Conservation (phyloP, 306 rosid species). For the Lathyrus oleraceus region DNA sequence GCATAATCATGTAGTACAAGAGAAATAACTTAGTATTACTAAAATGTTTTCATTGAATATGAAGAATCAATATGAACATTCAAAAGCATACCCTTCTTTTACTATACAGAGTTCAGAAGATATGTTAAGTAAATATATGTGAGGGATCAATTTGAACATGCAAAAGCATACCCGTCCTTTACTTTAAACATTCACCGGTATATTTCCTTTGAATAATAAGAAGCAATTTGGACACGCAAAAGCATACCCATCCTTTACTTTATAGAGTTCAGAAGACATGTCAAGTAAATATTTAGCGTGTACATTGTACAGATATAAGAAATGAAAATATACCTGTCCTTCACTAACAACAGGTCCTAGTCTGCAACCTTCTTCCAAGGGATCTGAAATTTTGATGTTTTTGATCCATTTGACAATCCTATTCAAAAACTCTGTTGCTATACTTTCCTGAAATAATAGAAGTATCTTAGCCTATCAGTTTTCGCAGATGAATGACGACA, state of each 20-base stretch:
- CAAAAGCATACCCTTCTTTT: constrained; percentile 18
- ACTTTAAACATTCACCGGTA: constrained; percentile 1
- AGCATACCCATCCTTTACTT: constrained; percentile 14
- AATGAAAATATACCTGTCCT: constrained; percentile 66
- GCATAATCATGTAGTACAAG: constrained; percentile 23
- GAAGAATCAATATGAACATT: constrained; percentile 22
- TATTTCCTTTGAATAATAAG: constrained; percentile 19
- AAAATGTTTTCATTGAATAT: constrained; percentile 24
- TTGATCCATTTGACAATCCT: constrained; percentile 76
- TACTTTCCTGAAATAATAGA: constrained; percentile 71
- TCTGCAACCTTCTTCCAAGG: constrained; percentile 97
- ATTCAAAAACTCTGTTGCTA: constrained; percentile 72
- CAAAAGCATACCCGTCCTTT: constrained; percentile 16
- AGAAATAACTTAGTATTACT: constrained; percentile 4
- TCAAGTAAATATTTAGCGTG: not conserved
- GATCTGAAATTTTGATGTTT: constrained; percentile 93
- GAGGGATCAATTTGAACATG: constrained; percentile 23
- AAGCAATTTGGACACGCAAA: constrained; percentile 31
- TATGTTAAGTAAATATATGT: not conserved
- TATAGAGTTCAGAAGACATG: constrained; percentile 6
- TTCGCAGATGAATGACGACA: constrained; percentile 21
- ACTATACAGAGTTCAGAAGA: constrained; percentile 9
- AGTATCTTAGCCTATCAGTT: constrained; percentile 29
- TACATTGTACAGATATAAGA: constrained; percentile 22
- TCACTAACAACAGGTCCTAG: constrained; percentile 94